Evolutionary conservation across 2,329 filamentous ascomycete genomes (phyloP).

Genomic region (Claviceps africana): DNA sequence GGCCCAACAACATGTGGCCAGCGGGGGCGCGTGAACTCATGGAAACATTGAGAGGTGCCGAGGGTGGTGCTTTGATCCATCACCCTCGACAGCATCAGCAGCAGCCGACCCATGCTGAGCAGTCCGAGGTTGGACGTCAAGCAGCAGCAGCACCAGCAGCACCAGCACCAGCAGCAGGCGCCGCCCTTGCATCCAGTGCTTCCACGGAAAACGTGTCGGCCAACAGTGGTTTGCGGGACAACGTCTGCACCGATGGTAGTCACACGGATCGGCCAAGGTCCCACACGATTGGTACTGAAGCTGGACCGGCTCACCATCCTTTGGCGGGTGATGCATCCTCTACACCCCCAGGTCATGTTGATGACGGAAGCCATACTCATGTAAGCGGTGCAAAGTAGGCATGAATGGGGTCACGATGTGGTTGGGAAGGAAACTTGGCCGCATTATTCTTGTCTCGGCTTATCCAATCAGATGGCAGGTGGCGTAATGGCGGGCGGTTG

Average conservation of each 20-base stretch:
- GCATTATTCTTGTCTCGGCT: background rate
- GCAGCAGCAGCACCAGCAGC: too few relatives aligned
- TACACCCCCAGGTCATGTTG: conserved; percentile 4
- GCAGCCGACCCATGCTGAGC: background rate
- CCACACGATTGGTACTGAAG: background rate
- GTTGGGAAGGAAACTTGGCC: background rate
- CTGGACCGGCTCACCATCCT: background rate
- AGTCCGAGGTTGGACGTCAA: background rate
- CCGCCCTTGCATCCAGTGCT: background rate
- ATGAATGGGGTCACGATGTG: background rate
- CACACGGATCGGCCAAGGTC: background rate
- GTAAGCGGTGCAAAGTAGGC: conserved; percentile 6
- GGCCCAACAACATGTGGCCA: conserved; percentile 18
- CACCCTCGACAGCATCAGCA: background rate
- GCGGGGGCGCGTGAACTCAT: conserved; percentile 17
- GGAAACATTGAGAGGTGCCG: conserved; percentile 19
- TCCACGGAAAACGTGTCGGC: background rate
- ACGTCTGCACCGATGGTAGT: background rate
- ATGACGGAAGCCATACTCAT: conserved; percentile 5
- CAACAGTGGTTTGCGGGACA: background rate
- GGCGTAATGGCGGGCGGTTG: too few relatives aligned
- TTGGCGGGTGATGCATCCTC: background rate
- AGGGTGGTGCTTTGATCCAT: conserved; percentile 13
- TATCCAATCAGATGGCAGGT: background rate
- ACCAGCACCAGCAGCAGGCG: background rate